phyloP scores from a whole-genome alignment of 108 stramenopile species.

The Aureococcus anophagefferens region DNA sequence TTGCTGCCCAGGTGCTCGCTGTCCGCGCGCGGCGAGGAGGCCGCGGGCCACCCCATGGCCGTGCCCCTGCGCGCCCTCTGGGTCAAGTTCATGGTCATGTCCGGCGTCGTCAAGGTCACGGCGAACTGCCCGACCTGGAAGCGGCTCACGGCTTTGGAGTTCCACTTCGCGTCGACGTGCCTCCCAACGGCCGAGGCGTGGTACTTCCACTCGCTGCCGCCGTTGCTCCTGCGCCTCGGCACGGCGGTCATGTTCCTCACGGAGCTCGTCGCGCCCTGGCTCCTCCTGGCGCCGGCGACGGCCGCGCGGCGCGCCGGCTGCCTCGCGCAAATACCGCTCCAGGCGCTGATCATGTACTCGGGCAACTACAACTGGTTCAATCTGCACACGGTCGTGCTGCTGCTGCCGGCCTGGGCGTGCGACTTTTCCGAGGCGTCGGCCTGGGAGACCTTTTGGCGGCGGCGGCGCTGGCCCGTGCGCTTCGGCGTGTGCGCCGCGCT shows the following conservation, averaged over 20 bases:
- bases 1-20: too few species aligned
- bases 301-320: constrained; percentile 33
- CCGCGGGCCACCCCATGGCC: background rate
- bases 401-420: background rate
- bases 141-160: constrained; percentile 58
- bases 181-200: constrained; percentile 53
- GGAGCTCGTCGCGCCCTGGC: constrained; percentile 51
- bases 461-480: too few species aligned
- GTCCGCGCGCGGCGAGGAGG: background rate
- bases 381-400: background rate
- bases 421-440: background rate
- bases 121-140: constrained; percentile 59
- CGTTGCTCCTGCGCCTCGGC: constrained; percentile 38
- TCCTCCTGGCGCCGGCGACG: constrained; percentile 39
- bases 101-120: constrained; percentile 61
- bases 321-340: constrained; percentile 47
- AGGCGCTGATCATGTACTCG: constrained; percentile 51
- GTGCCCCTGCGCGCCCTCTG: constrained; percentile 46
- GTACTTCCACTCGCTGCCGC: constrained; percentile 47
- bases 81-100: constrained; percentile 65
- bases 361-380: constrained; percentile 15
- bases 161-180: constrained; percentile 62
- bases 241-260: constrained; percentile 53
- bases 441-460: background rate
- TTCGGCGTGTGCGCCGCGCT: too few species aligned